phyloP scores from a whole-genome alignment of 768 basidiomycete genomes.

The Rhodotorula toruloides region DNA sequence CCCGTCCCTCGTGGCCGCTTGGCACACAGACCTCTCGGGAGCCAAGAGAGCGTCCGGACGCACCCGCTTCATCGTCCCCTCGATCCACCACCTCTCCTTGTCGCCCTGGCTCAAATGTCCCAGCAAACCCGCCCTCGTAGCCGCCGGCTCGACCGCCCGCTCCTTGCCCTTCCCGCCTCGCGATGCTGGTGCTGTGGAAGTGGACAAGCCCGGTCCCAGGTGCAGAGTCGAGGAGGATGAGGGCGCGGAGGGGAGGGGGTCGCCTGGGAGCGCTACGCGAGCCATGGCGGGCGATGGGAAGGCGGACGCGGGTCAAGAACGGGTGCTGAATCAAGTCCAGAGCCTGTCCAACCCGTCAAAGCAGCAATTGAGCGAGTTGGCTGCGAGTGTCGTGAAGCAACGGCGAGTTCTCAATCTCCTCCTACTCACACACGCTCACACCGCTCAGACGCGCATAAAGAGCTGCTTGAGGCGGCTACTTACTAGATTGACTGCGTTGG shows the following conservation, averaged over 20 bases:
- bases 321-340: too few species aligned
- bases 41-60: conserved; percentile 45
- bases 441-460: too few species aligned
- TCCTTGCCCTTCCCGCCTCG: conserved; percentile 55
- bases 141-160: conserved; percentile 51
- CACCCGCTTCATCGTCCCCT: conserved; percentile 76
- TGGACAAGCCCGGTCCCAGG: conserved; percentile 50
- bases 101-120: conserved; percentile 6
- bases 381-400: too few species aligned
- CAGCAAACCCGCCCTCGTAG: conserved; percentile 16
- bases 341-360: too few species aligned
- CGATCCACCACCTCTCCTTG: conserved; percentile 75
- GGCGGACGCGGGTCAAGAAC: too few species aligned
- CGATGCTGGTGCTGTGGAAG: conserved; percentile 57
- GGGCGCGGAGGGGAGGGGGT: conserved; percentile 54
- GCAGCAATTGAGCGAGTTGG: too few species aligned
- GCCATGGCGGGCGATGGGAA: conserved; percentile 6
- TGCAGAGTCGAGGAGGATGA: conserved; percentile 45
- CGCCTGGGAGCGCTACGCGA: conserved; percentile 70
- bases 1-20: background rate
- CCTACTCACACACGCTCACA: too few species aligned
- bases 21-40: background rate
- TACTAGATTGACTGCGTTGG: too few species aligned
- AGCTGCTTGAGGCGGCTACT: too few species aligned
- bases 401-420: too few species aligned